These are phyloP conservation scores for Didymosphaeria variabile DNA, from an alignment of 2,329 filamentous ascomycete species.

Conservation along the genomic window DNA sequence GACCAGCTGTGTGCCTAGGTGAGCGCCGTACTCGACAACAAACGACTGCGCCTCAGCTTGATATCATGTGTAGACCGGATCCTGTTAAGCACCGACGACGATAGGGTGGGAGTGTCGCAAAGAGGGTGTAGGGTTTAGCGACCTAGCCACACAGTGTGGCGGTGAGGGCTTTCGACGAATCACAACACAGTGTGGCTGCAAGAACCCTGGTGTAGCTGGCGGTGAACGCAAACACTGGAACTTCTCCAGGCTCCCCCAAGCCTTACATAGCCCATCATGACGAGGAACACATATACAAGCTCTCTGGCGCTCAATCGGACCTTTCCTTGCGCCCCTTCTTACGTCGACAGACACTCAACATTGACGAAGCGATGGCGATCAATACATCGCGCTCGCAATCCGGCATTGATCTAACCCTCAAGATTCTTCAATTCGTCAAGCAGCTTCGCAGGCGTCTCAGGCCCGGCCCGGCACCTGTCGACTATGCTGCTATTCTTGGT, in stretches of 20 bases:
- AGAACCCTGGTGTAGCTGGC: constrained; percentile 17
- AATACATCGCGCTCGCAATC: constrained; percentile 34
- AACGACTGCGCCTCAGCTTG: constrained; percentile 36
- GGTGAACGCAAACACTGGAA: constrained; percentile 28
- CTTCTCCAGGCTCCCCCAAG: constrained; percentile 37
- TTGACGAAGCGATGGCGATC: constrained; percentile 43
- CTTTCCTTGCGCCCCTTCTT: constrained; percentile 34
- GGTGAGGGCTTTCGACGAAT: constrained; percentile 24
- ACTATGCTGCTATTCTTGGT: constrained; percentile 34
- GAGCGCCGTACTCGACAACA: constrained; percentile 20
- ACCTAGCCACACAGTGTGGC: constrained; percentile 22
- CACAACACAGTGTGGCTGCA: constrained; percentile 25
- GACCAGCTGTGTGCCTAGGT: constrained; percentile 26
- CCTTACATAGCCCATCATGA: constrained; percentile 36
- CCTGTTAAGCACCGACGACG: constrained; percentile 17
- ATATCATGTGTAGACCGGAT: constrained; percentile 28
- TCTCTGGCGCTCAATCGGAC: constrained; percentile 20
- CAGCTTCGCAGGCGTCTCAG: constrained; percentile 49
- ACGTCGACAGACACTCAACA: constrained; percentile 28
- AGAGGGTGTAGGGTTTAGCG: constrained; percentile 23
- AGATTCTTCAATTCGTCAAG: constrained; percentile 50
- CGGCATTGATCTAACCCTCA: constrained; percentile 48
- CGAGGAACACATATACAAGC: constrained; percentile 33
- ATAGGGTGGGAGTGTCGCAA: constrained; percentile 29
- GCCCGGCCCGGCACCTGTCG: constrained; percentile 36